Conservation (phyloP, 768 basidiomycete species). For the Nidularia sp. region DNA sequence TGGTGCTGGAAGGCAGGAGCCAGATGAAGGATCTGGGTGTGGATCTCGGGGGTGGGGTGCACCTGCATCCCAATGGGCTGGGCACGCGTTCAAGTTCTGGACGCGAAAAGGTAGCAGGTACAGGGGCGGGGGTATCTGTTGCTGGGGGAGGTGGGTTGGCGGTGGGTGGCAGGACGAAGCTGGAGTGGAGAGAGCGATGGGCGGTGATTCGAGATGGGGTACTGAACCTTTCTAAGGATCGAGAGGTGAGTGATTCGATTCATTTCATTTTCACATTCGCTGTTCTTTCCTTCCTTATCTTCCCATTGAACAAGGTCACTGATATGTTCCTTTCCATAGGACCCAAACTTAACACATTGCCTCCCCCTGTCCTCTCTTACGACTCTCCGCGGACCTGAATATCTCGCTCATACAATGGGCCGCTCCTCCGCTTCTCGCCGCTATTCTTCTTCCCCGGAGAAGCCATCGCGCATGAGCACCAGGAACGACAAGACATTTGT, state of each 20-base stretch:
- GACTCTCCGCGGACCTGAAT: slow-evolving; percentile 39
- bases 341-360: no score
- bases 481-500: slow-evolving; percentile 12
- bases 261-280: background rate
- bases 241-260: slow-evolving; percentile 34
- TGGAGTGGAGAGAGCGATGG: slow-evolving; percentile 66
- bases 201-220: slow-evolving; percentile 55
- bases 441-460: background rate
- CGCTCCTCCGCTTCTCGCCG: background rate
- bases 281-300: background rate
- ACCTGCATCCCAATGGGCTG: no score
- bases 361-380: slow-evolving; percentile 34
- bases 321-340: background rate
- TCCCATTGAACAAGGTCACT: background rate
- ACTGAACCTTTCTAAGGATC: slow-evolving; percentile 50
- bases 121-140: slow-evolving; percentile 3
- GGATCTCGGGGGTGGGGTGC: no score
- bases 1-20: no score
- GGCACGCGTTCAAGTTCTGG: no score
- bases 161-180: slow-evolving; percentile 18
- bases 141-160: slow-evolving; percentile 1
- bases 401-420: slow-evolving; percentile 18
- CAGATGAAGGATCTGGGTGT: no score
- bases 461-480: background rate
- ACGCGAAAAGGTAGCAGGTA: background rate